These are phyloP conservation scores for Solanum bulbocastanum DNA, from an alignment of 257 asterid genomes.

Conservation along the genomic window DNA sequence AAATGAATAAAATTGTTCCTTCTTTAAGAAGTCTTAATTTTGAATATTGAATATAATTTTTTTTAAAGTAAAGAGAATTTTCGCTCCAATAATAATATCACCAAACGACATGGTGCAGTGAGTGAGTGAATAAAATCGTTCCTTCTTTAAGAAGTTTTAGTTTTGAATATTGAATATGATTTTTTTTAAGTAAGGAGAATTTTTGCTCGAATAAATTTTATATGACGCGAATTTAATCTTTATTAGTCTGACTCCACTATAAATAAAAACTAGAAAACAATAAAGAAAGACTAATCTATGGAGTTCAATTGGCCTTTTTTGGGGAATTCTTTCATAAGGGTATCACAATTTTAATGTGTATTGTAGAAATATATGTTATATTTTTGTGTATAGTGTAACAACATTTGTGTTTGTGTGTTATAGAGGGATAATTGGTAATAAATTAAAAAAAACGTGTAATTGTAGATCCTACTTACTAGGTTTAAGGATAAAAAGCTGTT, in stretches of 20 bases:
- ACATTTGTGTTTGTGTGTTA: background rate
- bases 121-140: too few species aligned
- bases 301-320: background rate
- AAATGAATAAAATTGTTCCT: background rate
- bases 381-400: background rate
- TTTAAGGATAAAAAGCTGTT: background rate
- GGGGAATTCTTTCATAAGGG: background rate
- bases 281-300: background rate
- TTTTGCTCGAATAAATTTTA: background rate
- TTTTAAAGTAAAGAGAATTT: background rate
- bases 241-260: background rate
- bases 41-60: background rate
- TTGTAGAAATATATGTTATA: background rate
- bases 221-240: background rate
- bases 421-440: background rate
- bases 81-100: background rate
- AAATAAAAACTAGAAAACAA: background rate
- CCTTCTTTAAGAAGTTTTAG: background rate
- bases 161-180: background rate
- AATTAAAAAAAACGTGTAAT: background rate
- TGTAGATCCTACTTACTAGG: background rate
- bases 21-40: background rate
- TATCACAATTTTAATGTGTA: background rate
- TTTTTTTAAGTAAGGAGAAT: background rate
- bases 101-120: background rate